Conservation (phyloP, 2,329 filamentous ascomycete species). For the Pleoardoris graminearum region DNA sequence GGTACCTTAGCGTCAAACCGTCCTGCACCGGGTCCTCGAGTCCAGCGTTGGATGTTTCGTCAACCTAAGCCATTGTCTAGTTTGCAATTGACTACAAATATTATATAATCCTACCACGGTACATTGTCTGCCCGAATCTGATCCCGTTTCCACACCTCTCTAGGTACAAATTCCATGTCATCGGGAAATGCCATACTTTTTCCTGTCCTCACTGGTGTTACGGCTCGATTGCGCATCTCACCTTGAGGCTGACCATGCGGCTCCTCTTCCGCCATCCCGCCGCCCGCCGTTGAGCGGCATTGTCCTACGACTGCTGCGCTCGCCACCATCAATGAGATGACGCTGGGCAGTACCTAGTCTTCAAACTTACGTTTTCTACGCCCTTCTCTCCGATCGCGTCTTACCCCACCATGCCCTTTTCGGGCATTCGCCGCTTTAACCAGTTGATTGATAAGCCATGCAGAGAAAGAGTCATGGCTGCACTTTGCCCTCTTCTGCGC, state of each 20-base stretch:
- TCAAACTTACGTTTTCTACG: conserved; percentile 1
- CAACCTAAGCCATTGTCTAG: too few species aligned
- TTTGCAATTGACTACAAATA: too few species aligned
- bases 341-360: conserved; percentile 2
- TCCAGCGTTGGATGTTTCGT: too few species aligned
- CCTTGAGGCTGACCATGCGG: too few species aligned
- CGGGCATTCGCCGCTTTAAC: conserved; percentile 14
- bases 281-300: conserved; percentile 1
- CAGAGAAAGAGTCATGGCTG: conserved; percentile 8
- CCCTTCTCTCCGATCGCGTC: neutral
- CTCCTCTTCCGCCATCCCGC: conserved; percentile 10
- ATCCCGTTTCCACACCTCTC: too few species aligned
- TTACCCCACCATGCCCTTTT: conserved; percentile 17
- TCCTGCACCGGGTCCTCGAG: too few species aligned
- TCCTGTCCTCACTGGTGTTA: too few species aligned
- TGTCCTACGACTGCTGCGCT: neutral
- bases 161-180: too few species aligned
- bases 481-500: neutral
- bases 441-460: conserved; percentile 17
- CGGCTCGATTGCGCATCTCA: too few species aligned
- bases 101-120: too few species aligned
- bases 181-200: too few species aligned
- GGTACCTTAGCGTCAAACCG: neutral
- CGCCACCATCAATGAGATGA: neutral
- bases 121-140: too few species aligned